Conservation (phyloP, 345 rosid genomes). For the Adansonia digitata region DNA sequence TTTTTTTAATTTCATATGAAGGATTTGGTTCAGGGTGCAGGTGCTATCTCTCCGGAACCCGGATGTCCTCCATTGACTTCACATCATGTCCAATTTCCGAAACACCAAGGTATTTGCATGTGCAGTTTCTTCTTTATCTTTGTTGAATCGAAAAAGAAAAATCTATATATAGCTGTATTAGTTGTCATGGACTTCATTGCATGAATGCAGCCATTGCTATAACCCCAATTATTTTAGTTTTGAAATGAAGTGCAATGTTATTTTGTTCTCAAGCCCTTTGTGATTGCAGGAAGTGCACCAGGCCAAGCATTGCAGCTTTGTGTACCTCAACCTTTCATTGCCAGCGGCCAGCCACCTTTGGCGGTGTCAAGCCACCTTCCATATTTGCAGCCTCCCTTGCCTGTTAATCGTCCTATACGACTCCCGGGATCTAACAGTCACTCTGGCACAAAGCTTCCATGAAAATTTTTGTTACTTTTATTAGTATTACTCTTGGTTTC, state of each 20-base stretch:
- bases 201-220: background rate
- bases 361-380: conserved; percentile 36
- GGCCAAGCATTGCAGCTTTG: conserved; percentile 40
- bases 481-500: background rate
- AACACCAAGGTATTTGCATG: conserved; percentile 22
- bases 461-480: conserved; percentile 8
- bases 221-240: background rate
- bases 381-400: conserved; percentile 40
- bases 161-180: too few species aligned
- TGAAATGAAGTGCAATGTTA: background rate
- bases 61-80: conserved; percentile 39
- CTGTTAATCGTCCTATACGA: conserved; percentile 26
- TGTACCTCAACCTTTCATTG: conserved; percentile 37
- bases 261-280: background rate
- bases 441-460: conserved; percentile 39
- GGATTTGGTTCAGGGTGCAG: conserved; percentile 55
- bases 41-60: conserved; percentile 44
- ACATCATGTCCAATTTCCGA: conserved; percentile 53
- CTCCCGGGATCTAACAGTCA: conserved; percentile 39
- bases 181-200: too few species aligned
- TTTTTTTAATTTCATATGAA: conserved; percentile 30
- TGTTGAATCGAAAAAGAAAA: too few species aligned
- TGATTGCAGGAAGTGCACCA: conserved; percentile 29
- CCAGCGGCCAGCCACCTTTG: conserved; percentile 38
- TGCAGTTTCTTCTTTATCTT: too few species aligned